These are phyloP conservation scores for Suhomyces atakaporum DNA, from an alignment of 1,139 yeast species.

Conservation along the genomic window DNA sequence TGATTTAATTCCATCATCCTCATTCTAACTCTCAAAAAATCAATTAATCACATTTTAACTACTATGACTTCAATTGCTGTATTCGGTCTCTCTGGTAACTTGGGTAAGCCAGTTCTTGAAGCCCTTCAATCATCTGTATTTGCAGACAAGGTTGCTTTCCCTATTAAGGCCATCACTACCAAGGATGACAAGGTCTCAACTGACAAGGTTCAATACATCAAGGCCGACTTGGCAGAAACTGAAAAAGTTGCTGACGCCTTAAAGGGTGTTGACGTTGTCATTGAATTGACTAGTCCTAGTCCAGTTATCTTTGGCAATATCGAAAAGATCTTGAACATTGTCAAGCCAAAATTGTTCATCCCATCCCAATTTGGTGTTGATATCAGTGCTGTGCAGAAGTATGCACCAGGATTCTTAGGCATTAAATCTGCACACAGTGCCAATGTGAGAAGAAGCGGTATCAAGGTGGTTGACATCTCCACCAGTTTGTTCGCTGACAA, in stretches of 20 bases:
- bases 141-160: slow-evolving; percentile 44
- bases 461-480: slow-evolving; percentile 52
- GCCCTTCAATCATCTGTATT: slow-evolving; percentile 49
- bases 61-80: slow-evolving; percentile 46
- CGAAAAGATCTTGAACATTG: slow-evolving; percentile 37
- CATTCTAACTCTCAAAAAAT: no score
- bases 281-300: slow-evolving; percentile 42
- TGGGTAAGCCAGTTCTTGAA: slow-evolving; percentile 49
- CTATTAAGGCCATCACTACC: slow-evolving; percentile 55
- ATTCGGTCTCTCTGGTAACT: slow-evolving; percentile 53
- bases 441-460: slow-evolving; percentile 29
- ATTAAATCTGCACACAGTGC: slow-evolving; percentile 42
- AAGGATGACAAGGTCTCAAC: slow-evolving; percentile 33
- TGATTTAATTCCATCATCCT: no score
- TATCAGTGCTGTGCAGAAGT: slow-evolving; percentile 22
- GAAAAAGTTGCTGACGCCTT: slow-evolving; percentile 35
- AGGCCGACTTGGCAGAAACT: slow-evolving; percentile 29
- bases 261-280: slow-evolving; percentile 51
- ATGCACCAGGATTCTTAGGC: slow-evolving; percentile 37
- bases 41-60: no score
- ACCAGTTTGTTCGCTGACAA: slow-evolving; percentile 49
- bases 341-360: slow-evolving; percentile 54
- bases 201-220: slow-evolving; percentile 43
- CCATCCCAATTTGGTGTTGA: slow-evolving; percentile 67
- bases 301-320: slow-evolving; percentile 27